Base-by-base conservation (phyloP, 225 moss, liverwort and hornwort species). In the Takakia lepidozioides region DNA sequence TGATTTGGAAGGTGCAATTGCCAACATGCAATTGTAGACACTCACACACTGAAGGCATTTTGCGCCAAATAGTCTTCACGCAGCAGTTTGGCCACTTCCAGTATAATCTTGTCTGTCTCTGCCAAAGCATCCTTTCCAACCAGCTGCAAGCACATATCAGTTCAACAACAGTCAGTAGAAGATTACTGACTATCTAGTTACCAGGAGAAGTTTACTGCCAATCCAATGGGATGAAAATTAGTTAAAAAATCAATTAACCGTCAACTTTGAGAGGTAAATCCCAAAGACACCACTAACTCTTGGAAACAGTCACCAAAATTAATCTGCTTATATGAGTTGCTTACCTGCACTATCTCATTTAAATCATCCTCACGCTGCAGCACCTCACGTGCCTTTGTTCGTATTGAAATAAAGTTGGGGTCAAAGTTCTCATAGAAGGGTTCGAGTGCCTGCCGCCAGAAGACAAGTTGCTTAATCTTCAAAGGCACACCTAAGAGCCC, bases 21-120 rank as follows among this genome's bases (percentile, higher is more conserved):
- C n/a, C n/a, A n/a, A n/a, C n/a, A n/a, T n/a, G n/a, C n/a, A n/a
- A n/a, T n/a, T n/a, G n/a, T n/a, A n/a, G n/a, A 29, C 25, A 38
- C 64, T 66, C 50, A 95, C 69, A 65, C 76, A 55, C 90, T 95
- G 50, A 95, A 95, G 51, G 95, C 87, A 71, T 95, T 95, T 60
- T 95, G 95, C 27, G 95, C 95, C 79, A 95, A 54, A 55, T 90
- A 95, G 62, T 90, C 90, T 65, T 95, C 95, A 48, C 95, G 84
- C 54, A 95, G 68, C 37, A 95, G 84, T 55, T 90, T 87, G n/a
- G 95, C 90, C 63, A 95, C 90, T 68, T 95, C 95, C 58, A 95
- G 59, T n/a, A 75, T 90, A 43, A 95, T 87, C 59, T 95, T 95
- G 56, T 95, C 90, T 18, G 87, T 78, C 59, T 95, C 95, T 46